phyloP scores from a whole-genome alignment of 306 rosid species.

The Cucumis melo region DNA sequence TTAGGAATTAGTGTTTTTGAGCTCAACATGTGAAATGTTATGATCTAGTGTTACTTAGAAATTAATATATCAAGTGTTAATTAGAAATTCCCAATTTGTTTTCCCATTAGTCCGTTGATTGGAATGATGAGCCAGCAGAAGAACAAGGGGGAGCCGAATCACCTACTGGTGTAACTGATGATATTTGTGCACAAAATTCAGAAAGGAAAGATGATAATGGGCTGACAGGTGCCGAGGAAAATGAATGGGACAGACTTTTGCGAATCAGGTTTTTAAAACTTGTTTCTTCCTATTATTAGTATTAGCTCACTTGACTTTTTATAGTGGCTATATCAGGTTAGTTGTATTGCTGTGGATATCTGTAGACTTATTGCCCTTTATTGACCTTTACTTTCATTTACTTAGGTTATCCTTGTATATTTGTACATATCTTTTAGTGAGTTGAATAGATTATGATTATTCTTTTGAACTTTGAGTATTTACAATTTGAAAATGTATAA shows the following conservation, averaged over 20 bases:
- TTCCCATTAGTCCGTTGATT: conserved; percentile 54
- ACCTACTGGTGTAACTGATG: conserved; percentile 49
- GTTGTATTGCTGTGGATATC: too few species aligned
- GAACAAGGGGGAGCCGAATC: conserved; percentile 76
- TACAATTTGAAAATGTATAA: not conserved
- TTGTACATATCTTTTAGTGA: too few species aligned
- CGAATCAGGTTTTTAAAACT: conserved; percentile 62
- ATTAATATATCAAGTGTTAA: not conserved
- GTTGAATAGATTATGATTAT: too few species aligned
- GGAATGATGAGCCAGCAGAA: conserved; percentile 94
- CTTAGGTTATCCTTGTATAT: too few species aligned
- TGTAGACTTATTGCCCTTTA: too few species aligned
- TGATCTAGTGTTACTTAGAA: not conserved
- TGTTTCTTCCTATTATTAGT: not conserved
- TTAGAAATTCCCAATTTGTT: not conserved
- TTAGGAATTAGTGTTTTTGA: not conserved
- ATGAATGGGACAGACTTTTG: conserved; percentile 91
- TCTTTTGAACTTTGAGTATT: too few species aligned
- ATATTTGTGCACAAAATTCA: conserved; percentile 36
- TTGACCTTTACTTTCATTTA: too few species aligned
- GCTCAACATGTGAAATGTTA: not conserved
- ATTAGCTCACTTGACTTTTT: not conserved
- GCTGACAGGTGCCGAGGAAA: conserved; percentile 53
- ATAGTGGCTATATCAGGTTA: too few species aligned
- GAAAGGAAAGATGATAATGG: conserved; percentile 69